These are phyloP conservation scores for Trichophyton verrucosum DNA, from an alignment of 2,329 filamentous ascomycete species.

Conservation along the genomic window DNA sequence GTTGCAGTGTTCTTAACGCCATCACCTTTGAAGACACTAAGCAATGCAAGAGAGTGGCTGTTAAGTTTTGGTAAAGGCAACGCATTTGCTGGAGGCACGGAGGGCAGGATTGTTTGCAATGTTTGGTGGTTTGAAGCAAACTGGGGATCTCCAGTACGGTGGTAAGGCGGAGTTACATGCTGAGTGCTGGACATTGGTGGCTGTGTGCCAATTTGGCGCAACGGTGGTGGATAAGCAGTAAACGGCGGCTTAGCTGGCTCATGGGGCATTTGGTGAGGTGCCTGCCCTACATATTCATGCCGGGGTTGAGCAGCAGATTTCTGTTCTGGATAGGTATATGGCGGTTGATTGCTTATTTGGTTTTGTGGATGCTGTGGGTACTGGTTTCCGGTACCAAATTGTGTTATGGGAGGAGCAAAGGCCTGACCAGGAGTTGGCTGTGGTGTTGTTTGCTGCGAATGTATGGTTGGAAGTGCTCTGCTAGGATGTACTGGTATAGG, in stretches of 20 bases:
- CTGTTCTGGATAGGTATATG: not conserved
- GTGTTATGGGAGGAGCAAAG: not conserved
- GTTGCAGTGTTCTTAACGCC: constrained; percentile 19
- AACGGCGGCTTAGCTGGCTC: not conserved
- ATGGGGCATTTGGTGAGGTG: not conserved
- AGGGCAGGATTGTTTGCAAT: constrained; percentile 20
- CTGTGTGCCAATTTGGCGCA: not conserved
- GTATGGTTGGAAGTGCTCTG: not conserved
- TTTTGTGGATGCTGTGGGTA: not conserved
- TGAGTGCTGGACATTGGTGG: not conserved
- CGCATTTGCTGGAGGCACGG: constrained; percentile 44
- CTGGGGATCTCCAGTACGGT: constrained; percentile 35
- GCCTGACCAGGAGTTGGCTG: not conserved
- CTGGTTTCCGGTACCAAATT: not conserved
- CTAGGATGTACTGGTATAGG: constrained; percentile 9
- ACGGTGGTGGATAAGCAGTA: not conserved
- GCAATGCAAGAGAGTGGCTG: constrained; percentile 44
- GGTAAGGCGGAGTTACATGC: constrained; percentile 28
- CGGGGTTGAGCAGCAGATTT: not conserved
- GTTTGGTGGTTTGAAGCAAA: constrained; percentile 28
- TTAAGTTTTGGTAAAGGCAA: constrained; percentile 47
- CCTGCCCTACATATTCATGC: not conserved
- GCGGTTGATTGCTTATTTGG: no score
- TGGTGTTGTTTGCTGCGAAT: constrained; percentile 1
- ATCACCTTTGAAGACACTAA: constrained; percentile 45